A percentile compares a stretch with the other conserved stretches of the same genome.
Evolutionary conservation across 1,139 yeast species (phyloP).

Genomic region (Debaryomycetaceae sp.): DNA sequence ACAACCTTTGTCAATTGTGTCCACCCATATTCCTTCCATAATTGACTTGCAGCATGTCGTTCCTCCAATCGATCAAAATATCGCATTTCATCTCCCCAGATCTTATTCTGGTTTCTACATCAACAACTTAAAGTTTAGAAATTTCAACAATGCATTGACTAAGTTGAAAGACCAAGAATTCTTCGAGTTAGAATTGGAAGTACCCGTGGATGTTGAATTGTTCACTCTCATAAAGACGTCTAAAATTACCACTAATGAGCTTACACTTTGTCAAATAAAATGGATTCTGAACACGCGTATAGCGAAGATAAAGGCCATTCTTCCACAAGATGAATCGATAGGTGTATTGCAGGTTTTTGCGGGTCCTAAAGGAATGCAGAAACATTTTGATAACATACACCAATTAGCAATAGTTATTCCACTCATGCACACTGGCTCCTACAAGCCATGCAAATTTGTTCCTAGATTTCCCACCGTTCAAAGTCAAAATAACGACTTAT

Average conservation of each 20-base stretch:
- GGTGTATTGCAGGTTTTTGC: slow-evolving; percentile 79
- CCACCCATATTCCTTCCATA: slow-evolving; percentile 82
- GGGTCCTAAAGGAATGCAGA: slow-evolving; percentile 62
- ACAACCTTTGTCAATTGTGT: slow-evolving; percentile 70
- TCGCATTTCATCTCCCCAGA: slow-evolving; percentile 79
- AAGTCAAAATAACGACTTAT: slow-evolving; percentile 69
- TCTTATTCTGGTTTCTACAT: slow-evolving; percentile 77
- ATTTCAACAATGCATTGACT: slow-evolving; percentile 75
- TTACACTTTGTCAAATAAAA: slow-evolving; percentile 70
- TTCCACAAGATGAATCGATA: slow-evolving; percentile 64
- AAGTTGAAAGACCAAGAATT: slow-evolving; percentile 71
- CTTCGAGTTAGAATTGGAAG: slow-evolving; percentile 70
- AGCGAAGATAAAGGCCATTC: slow-evolving; percentile 74
- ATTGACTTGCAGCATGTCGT: slow-evolving; percentile 78
- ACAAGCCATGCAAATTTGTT: slow-evolving; percentile 58
- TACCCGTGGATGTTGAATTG: slow-evolving; percentile 69
- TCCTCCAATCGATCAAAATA: slow-evolving; percentile 77
- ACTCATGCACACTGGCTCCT: slow-evolving; percentile 67
- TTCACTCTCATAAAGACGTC: slow-evolving; percentile 54
- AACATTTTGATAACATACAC: slow-evolving; percentile 58
- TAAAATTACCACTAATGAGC: slow-evolving; percentile 48
- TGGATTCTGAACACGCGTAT: slow-evolving; percentile 65
- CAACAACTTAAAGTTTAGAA: slow-evolving; percentile 55
- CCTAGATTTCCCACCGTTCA: slow-evolving; percentile 70
- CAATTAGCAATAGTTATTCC: slow-evolving; percentile 78